Evolutionary conservation across 1,139 yeast species (phyloP).

Genomic region (Tardiomyces blankii): DNA sequence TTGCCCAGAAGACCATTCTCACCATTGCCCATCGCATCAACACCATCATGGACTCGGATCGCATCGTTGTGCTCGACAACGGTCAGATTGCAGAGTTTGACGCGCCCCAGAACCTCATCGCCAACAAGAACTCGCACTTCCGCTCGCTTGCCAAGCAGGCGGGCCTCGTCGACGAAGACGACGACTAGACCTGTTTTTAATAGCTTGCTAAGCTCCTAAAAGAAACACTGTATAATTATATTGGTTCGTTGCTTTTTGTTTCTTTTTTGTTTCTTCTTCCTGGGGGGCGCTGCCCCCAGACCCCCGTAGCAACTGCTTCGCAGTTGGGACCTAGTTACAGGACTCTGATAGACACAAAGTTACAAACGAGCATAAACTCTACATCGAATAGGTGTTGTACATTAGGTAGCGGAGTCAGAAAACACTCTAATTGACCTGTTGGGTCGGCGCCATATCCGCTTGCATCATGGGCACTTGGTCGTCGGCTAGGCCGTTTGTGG

Average conservation of each 20-base stretch:
- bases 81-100: slow-evolving; percentile 87
- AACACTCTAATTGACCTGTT: neutral
- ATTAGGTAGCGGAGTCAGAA: neutral
- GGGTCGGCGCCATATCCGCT: neutral
- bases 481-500: neutral
- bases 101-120: slow-evolving; percentile 57
- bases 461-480: neutral
- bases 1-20: slow-evolving; percentile 77
- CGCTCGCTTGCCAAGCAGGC: slow-evolving; percentile 68
- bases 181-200: neutral
- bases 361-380: too few relatives aligned
- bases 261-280: too few relatives aligned
- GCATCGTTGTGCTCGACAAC: slow-evolving; percentile 73
- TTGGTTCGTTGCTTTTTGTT: too few relatives aligned
- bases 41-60: slow-evolving; percentile 86
- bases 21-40: slow-evolving; percentile 94
- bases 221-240: neutral
- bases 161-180: slow-evolving; percentile 24
- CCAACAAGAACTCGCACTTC: slow-evolving; percentile 59
- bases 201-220: neutral
- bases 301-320: too few relatives aligned
- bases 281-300: too few relatives aligned
- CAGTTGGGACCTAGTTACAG: too few relatives aligned
- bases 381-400: too few relatives aligned
- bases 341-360: too few relatives aligned